A percentile compares a stretch with the other conserved stretches of the same genome.
phyloP scores from a whole-genome alignment of 257 asterid species.

The Apocynum venetum region DNA sequence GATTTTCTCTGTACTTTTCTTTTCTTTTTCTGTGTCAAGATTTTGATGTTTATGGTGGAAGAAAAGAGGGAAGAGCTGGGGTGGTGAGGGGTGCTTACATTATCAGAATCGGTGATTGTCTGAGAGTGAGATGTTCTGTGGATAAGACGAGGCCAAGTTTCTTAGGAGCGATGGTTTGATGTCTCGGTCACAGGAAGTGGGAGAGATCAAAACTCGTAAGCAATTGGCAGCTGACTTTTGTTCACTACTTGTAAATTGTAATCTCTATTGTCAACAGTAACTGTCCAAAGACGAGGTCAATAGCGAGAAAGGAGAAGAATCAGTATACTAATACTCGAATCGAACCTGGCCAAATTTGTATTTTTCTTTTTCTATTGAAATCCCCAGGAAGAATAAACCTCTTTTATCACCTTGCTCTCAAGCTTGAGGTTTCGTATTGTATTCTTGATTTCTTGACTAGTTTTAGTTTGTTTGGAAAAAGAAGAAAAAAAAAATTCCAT shows the following conservation, averaged over 20 bases:
- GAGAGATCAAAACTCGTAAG: background rate
- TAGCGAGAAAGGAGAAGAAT: no score
- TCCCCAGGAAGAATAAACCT: no score
- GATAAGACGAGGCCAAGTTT: slow-evolving; percentile 36
- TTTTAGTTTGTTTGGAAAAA: background rate
- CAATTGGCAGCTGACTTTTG: background rate
- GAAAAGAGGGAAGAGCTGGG: slow-evolving; percentile 11
- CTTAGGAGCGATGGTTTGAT: background rate
- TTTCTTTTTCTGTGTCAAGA: slow-evolving; percentile 1
- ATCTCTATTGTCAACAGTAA: background rate
- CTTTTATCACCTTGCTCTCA: no score
- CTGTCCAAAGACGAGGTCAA: background rate
- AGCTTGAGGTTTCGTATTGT: no score
- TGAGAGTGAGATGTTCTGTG: slow-evolving; percentile 24
- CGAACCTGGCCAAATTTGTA: no score
- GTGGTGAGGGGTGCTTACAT: slow-evolving; percentile 6
- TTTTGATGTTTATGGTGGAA: background rate
- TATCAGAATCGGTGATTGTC: slow-evolving; percentile 15
- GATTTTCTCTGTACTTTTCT: slow-evolving; percentile 4
- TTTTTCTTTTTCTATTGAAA: background rate
- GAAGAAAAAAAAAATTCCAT: no score
- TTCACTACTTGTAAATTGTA: background rate
- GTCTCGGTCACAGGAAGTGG: background rate
- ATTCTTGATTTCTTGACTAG: no score
- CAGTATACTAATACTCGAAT: no score